phyloP scores from a whole-genome alignment of 352 stramenopile genomes.

The Thalassiosira livingstoniorum region DNA sequence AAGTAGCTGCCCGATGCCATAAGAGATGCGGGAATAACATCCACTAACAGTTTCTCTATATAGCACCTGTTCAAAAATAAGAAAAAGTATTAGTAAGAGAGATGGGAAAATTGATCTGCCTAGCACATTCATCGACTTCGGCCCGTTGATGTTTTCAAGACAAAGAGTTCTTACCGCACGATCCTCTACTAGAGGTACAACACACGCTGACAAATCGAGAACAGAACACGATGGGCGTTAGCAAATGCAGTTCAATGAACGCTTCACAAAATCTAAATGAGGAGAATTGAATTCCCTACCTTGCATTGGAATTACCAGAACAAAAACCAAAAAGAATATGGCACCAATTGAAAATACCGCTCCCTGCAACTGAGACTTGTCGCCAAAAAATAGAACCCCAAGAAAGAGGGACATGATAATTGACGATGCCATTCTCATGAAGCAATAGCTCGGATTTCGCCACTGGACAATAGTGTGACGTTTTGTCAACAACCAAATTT shows the following conservation, averaged over 20 bases:
- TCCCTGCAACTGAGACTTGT: conserved; percentile 45
- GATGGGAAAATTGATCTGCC: background rate
- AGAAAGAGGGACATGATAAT: conserved; percentile 41
- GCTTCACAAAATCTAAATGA: no score
- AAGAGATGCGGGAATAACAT: conserved; percentile 55
- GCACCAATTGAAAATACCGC: conserved; percentile 60
- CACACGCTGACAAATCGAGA: no score
- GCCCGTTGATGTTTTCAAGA: background rate
- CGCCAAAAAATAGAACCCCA: conserved; percentile 57
- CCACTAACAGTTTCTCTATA: conserved; percentile 57
- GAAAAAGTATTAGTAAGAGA: conserved; percentile 6
- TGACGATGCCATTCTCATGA: conserved; percentile 51
- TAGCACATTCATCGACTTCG: no score
- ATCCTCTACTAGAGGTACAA: conserved; percentile 62
- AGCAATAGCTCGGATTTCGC: conserved; percentile 61
- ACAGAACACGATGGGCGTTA: no score
- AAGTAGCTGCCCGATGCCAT: conserved; percentile 58
- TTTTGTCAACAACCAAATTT: conserved; percentile 38
- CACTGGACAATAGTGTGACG: conserved; percentile 56
- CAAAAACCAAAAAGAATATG: conserved; percentile 67
- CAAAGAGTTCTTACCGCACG: conserved; percentile 29
- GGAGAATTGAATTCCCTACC: no score
- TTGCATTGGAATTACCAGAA: conserved; percentile 66
- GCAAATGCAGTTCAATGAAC: no score
- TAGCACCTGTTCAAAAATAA: conserved; percentile 14